Conservation (phyloP, 2,329 filamentous ascomycete species). For the Diaporthe citrichinensis region DNA sequence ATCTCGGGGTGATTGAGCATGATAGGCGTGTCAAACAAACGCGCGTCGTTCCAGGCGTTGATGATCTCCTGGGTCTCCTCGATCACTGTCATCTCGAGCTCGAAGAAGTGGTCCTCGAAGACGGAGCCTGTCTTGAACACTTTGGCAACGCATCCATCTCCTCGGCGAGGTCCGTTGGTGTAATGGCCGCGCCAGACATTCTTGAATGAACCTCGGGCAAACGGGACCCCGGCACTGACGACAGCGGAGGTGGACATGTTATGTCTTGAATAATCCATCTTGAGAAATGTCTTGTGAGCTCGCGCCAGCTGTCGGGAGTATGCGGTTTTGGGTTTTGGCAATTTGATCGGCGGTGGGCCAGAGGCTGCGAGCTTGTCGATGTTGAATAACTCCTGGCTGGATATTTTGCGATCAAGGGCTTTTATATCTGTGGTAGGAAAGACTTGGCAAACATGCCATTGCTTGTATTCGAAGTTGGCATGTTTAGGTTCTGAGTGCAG, state of each 20-base stretch:
- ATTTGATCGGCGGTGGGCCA: background rate
- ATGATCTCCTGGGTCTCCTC: background rate
- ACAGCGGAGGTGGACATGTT: background rate
- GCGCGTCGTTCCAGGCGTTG: background rate
- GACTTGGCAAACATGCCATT: too few relatives aligned
- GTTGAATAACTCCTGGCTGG: too few relatives aligned
- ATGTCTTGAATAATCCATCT: accelerated
- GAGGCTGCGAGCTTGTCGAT: background rate
- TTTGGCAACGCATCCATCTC: background rate
- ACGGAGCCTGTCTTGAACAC: background rate
- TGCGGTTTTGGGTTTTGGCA: background rate
- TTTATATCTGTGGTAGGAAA: background rate
- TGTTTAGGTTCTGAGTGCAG: too few relatives aligned
- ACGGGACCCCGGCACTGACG: background rate
- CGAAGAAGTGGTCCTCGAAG: accelerated
- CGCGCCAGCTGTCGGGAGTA: background rate
- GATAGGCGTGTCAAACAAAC: background rate
- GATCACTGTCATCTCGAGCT: background rate
- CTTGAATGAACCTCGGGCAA: background rate
- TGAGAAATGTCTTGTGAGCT: background rate
- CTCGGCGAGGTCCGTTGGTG: background rate
- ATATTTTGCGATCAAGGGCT: background rate
- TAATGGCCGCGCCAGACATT: background rate
- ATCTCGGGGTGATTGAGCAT: background rate
- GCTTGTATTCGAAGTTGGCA: too few relatives aligned